Percentiles rank a stretch among this genome's conserved stretches.
These are phyloP conservation scores for Xylaria flabelliformis DNA, from an alignment of 495 filamentous ascomycete genomes.

Conservation along the genomic window DNA sequence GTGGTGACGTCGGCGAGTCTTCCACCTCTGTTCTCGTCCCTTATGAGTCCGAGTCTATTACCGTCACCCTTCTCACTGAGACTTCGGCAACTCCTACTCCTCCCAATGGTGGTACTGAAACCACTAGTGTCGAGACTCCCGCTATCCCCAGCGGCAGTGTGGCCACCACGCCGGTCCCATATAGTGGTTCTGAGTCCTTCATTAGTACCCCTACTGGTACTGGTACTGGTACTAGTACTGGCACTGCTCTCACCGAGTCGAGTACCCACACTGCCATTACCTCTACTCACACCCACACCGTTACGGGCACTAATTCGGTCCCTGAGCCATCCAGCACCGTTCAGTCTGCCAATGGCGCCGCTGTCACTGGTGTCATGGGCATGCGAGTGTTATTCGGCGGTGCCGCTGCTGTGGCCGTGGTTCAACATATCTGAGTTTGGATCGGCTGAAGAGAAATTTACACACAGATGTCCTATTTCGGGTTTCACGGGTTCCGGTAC, in stretches of 20 bases:
- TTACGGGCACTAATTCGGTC: slow-evolving; percentile 11
- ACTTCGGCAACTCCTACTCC: slow-evolving; percentile 19
- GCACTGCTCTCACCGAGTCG: slow-evolving; percentile 27
- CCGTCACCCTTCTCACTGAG: slow-evolving; percentile 28
- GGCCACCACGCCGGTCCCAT: neutral
- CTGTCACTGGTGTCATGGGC: slow-evolving; percentile 38
- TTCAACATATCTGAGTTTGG: slow-evolving; percentile 33
- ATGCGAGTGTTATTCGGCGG: slow-evolving; percentile 44
- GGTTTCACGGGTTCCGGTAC: slow-evolving; percentile 1
- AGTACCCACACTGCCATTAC: slow-evolving; percentile 26
- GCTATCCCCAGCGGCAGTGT: neutral
- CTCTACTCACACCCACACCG: slow-evolving; percentile 20
- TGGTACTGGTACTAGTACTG: slow-evolving; percentile 18
- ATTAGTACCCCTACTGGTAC: slow-evolving; percentile 28
- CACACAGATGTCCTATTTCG: slow-evolving; percentile 5
- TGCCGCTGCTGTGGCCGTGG: slow-evolving; percentile 33
- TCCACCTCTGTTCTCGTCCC: slow-evolving; percentile 18
- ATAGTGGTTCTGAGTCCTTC: slow-evolving; percentile 22
- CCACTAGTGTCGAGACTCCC: slow-evolving; percentile 7
- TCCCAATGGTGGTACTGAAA: neutral
- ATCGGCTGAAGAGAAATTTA: neutral
- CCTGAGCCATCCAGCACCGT: slow-evolving; percentile 18
- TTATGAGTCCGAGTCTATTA: slow-evolving; percentile 14
- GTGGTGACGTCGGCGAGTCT: slow-evolving; percentile 15
- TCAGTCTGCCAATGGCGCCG: slow-evolving; percentile 31